Percentiles rank a stretch among this genome's conserved stretches.
Conservation (phyloP, 345 rosid species). For the Populus ilicifolia region DNA sequence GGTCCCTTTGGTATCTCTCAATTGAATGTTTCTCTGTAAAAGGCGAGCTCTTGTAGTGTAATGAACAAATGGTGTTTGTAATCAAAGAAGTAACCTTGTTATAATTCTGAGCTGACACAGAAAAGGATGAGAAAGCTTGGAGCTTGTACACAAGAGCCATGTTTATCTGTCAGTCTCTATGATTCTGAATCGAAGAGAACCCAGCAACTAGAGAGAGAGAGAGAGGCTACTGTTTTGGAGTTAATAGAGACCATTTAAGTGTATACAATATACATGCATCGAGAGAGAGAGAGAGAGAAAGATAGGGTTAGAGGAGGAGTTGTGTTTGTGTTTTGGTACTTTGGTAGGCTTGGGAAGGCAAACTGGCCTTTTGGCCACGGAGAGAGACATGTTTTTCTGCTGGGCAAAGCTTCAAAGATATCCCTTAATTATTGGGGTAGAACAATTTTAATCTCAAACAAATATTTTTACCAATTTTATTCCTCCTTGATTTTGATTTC, state of each 20-base stretch:
- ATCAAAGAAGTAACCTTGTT: neutral
- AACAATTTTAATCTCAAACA: too few relatives aligned
- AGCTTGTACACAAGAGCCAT: slow-evolving; percentile 23
- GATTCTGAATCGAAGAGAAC: neutral
- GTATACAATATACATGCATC: slow-evolving; percentile 7
- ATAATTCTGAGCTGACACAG: neutral
- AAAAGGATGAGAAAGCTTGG: slow-evolving; percentile 6
- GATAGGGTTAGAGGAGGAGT: neutral
- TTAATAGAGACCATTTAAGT: slow-evolving; percentile 12
- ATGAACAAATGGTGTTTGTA: slow-evolving; percentile 14
- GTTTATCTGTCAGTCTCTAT: neutral
- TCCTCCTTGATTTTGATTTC: too few relatives aligned
- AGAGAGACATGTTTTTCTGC: neutral
- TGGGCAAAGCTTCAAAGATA: too few relatives aligned
- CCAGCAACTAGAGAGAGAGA: neutral
- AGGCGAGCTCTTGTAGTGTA: slow-evolving; percentile 14
- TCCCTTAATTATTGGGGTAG: too few relatives aligned
- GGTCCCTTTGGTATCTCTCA: slow-evolving; percentile 27
- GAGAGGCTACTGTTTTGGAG: neutral
- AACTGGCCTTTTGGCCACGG: slow-evolving; percentile 3
- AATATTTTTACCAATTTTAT: too few relatives aligned
- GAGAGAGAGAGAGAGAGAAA: too few relatives aligned
- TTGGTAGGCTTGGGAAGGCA: slow-evolving; percentile 3
- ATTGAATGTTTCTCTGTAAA: slow-evolving; percentile 29
- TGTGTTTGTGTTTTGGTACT: neutral